Percentiles rank a stretch among this genome's conserved stretches.
Evolutionary conservation across 306 rosid genomes (phyloP).

Genomic region (Spatholobus suberectus): DNA sequence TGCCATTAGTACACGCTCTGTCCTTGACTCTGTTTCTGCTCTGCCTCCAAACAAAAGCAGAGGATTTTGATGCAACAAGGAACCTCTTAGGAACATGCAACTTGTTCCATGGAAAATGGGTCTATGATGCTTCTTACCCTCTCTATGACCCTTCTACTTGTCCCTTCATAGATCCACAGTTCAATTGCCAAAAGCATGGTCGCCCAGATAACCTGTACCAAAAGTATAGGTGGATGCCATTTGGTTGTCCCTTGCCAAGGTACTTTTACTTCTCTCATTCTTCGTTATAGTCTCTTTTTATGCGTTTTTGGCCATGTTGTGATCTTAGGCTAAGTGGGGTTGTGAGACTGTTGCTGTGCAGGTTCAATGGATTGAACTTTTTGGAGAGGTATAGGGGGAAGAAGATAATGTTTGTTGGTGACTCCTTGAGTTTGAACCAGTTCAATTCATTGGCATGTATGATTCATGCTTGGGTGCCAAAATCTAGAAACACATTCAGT

Average conservation of each 20-base stretch:
- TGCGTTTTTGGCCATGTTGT: not conserved
- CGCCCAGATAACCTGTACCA: constrained; percentile 76
- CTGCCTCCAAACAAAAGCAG: constrained; percentile 59
- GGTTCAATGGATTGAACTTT: constrained; percentile 80
- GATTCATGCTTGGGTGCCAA: constrained; percentile 86
- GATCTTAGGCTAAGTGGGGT: not conserved
- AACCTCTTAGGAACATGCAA: constrained; percentile 64
- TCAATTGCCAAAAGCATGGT: constrained; percentile 81
- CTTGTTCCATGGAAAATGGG: constrained; percentile 74
- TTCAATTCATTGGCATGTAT: constrained; percentile 87
- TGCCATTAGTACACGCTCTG: constrained; percentile 30
- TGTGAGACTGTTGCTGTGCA: constrained; percentile 24
- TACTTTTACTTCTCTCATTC: not conserved
- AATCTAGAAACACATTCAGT: constrained; percentile 54
- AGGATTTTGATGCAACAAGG: constrained; percentile 32
- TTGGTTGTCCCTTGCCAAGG: constrained; percentile 81
- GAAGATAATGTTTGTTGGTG: constrained; percentile 97
- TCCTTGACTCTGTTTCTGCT: constrained; percentile 55
- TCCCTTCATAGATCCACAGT: constrained; percentile 92
- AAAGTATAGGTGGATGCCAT: constrained; percentile 82
- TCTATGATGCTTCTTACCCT: constrained; percentile 76
- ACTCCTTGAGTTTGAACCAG: constrained; percentile 87
- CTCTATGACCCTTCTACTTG: constrained; percentile 72
- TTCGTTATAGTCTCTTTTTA: not conserved
- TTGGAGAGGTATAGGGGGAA: constrained; percentile 80